Evolutionary conservation across 2,329 filamentous ascomycete genomes (phyloP), one percentile per base, ranked within the genome.

Genomic region (Apiospora kogelbergensis): DNA sequence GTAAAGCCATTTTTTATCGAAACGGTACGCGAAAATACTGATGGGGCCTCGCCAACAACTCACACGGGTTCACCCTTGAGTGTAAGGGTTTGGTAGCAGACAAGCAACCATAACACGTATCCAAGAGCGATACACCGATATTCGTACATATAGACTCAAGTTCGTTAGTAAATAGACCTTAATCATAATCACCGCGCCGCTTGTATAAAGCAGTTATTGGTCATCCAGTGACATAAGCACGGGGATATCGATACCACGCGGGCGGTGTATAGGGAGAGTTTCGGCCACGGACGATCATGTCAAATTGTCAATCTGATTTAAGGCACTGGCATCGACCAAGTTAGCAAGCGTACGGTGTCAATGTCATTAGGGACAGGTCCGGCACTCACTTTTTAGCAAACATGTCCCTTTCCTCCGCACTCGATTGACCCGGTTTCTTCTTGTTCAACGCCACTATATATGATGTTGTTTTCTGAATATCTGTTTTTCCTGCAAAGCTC

Each of bases 301-400:
- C 53, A 60, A 60, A 68, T 66, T 71, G 65, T 69, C 69, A 69
- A 53, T 72, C 63, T 26, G 64, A 64, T 45, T 45, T 48, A 41
- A 30, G 45, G 65, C 30, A 66, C 65, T 66, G 65, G 42, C 24
- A 24, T 66, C 65, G 44, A 24, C 6, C 44, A 20, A 22, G 22
- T 66, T 48, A 66, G 65, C 65, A 17, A 33, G 33, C 17, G 41
- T 15, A 26, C 22, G n/a, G 15, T 11, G n/a, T 17, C 20, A 20
- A 45, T 20, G 33, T n/a, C n/a, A n/a, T n/a, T n/a, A n/a, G n/a
- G 63, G 37, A 4, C 9, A 45, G n/a, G 63, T 69, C 68, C 64
- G 46, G 30, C 42, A 30, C 42, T 48, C 53, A 68, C 48, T 70
- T 24, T 44, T 66, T 30, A 60, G 22, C 63, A 41, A 42, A 46